These are phyloP conservation scores for Massariosphaeria phaeospora DNA, from an alignment of 495 filamentous ascomycete species.

Conservation along the genomic window DNA sequence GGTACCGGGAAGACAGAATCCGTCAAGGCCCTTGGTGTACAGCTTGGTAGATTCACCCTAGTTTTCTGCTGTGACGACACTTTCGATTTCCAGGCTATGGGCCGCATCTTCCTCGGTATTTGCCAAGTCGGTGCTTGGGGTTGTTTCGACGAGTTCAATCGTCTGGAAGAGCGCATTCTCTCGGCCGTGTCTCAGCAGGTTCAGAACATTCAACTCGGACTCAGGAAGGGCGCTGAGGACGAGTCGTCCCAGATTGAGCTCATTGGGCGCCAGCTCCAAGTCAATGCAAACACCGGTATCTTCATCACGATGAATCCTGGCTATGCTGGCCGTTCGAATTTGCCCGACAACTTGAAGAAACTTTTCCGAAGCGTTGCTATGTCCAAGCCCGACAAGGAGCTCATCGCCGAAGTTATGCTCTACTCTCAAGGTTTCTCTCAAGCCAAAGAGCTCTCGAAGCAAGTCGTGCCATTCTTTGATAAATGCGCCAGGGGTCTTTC, in stretches of 20 bases:
- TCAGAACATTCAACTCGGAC: constrained; percentile 94
- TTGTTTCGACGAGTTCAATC: constrained; percentile 99
- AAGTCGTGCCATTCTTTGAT: constrained; percentile 97
- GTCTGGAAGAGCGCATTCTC: constrained; percentile 91
- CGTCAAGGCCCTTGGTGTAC: constrained; percentile 92
- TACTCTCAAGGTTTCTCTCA: constrained; percentile 98
- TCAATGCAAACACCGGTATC: constrained; percentile 90
- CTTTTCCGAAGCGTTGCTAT: constrained; percentile 98
- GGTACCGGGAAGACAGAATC: constrained; percentile 99
- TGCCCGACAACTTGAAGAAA: constrained; percentile 98
- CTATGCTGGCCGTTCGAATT: constrained; percentile 94
- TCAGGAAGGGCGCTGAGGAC: constrained; percentile 73
- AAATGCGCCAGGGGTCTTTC: constrained; percentile 72
- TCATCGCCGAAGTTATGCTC: constrained; percentile 98
- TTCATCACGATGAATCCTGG: constrained; percentile 99
- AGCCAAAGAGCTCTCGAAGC: constrained; percentile 85
- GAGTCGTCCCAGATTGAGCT: constrained; percentile 84
- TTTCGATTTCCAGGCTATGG: constrained; percentile 99
- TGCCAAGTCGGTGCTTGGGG: constrained; percentile 99
- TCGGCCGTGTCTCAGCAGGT: constrained; percentile 98
- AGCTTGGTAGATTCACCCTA: constrained; percentile 93
- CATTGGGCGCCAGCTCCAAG: constrained; percentile 77
- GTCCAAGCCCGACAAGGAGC: constrained; percentile 99
- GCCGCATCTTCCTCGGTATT: constrained; percentile 97
- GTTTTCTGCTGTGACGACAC: constrained; percentile 99